phyloP scores from a whole-genome alignment of 2,329 filamentous ascomycete genomes.

The Remersonia thermophila region DNA sequence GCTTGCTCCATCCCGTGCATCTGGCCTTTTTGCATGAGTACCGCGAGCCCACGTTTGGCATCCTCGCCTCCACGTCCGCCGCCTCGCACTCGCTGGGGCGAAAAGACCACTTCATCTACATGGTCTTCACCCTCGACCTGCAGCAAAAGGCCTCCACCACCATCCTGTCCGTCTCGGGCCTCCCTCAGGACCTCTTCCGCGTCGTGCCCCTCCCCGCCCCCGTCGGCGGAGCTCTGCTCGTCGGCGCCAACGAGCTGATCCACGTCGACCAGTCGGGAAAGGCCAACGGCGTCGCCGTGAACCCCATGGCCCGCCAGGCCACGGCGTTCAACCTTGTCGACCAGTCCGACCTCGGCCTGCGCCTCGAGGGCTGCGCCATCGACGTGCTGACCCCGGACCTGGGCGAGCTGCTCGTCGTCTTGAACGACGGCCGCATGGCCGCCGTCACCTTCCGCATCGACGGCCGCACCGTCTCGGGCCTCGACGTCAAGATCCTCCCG shows the following conservation, averaged over 20 bases:
- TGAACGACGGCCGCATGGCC: constrained; percentile 62
- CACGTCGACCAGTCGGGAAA: constrained; percentile 95
- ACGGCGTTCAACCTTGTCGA: constrained; percentile 79
- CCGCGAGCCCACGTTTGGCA: constrained; percentile 91
- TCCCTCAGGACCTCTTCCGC: constrained; percentile 78
- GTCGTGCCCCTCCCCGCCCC: constrained; percentile 75
- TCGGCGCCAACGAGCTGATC: constrained; percentile 83
- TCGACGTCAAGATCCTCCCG: constrained; percentile 57
- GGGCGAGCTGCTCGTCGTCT: constrained; percentile 73
- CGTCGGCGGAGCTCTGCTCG: constrained; percentile 74
- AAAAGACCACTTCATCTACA: constrained; percentile 78
- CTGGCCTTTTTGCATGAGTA: constrained; percentile 94
- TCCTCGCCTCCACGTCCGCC: constrained; percentile 65
- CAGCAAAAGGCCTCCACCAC: constrained; percentile 89
- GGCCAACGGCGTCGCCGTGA: constrained; percentile 82
- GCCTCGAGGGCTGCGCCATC: constrained; percentile 68
- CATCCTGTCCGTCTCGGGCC: constrained; percentile 69
- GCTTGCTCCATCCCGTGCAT: constrained; percentile 77
- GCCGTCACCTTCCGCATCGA: constrained; percentile 76
- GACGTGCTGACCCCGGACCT: constrained; percentile 64
- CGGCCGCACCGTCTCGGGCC: constrained; percentile 78
- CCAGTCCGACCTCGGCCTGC: constrained; percentile 68
- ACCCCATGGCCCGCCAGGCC: constrained; percentile 71
- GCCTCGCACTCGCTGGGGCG: constrained; percentile 69
- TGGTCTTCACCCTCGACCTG: constrained; percentile 88